Percentiles rank a stretch among this genome's conserved stretches.
These are phyloP conservation scores for Penicillium tannophilum DNA, from an alignment of 495 filamentous ascomycete species.

Conservation along the genomic window DNA sequence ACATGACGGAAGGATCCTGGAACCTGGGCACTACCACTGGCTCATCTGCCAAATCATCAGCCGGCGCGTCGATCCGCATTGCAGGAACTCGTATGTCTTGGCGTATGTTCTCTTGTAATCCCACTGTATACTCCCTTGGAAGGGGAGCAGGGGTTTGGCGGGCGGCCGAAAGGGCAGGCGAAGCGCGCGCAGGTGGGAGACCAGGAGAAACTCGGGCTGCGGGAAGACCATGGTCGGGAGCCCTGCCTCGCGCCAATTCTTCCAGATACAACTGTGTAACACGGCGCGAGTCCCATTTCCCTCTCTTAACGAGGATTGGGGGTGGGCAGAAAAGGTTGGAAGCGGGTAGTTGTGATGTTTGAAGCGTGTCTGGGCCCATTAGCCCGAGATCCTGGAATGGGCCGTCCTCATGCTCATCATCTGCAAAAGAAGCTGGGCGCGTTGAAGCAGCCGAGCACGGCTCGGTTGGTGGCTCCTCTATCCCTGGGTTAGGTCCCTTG, in stretches of 20 bases:
- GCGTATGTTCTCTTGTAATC: neutral
- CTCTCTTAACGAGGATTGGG: slow-evolving; percentile 52
- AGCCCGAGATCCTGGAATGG: slow-evolving; percentile 26
- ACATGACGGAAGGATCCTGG: slow-evolving; percentile 20
- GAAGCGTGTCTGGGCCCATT: slow-evolving; percentile 23
- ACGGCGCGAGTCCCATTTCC: slow-evolving; percentile 56
- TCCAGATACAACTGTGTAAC: slow-evolving; percentile 57
- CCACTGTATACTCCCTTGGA: neutral
- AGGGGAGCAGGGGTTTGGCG: neutral
- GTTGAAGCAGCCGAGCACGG: slow-evolving; percentile 20
- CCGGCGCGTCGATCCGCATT: slow-evolving; percentile 19
- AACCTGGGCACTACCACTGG: slow-evolving; percentile 37
- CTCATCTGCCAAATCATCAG: slow-evolving; percentile 39
- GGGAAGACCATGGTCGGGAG: slow-evolving; percentile 3
- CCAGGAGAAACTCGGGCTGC: neutral
- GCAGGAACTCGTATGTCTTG: neutral
- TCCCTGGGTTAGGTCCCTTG: neutral
- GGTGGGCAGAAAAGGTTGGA: slow-evolving; percentile 26
- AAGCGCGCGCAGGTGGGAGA: neutral
- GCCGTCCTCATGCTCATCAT: slow-evolving; percentile 21
- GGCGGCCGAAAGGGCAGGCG: neutral
- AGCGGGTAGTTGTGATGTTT: slow-evolving; percentile 7
- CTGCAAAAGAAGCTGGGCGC: slow-evolving; percentile 27
- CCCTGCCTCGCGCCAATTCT: slow-evolving; percentile 42
- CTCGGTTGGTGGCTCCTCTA: slow-evolving; percentile 13